phyloP scores from a whole-genome alignment of 1,284 basidiomycete species.

The Chalciporus sp. region DNA sequence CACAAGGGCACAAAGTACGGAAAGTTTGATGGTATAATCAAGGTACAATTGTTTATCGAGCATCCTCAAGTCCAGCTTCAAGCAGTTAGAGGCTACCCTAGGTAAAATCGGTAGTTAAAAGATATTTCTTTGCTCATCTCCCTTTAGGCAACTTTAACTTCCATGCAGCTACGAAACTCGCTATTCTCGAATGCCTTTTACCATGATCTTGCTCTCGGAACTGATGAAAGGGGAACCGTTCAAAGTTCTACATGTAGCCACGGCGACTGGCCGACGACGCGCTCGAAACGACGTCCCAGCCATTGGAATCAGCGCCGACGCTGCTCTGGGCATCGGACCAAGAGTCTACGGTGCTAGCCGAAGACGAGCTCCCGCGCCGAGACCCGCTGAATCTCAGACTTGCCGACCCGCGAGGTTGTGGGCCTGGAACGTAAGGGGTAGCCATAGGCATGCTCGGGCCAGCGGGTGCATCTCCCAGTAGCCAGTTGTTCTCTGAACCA shows the following conservation, averaged over 20 bases:
- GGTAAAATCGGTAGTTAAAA: too few species aligned
- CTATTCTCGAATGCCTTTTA: too few species aligned
- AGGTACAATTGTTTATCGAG: too few species aligned
- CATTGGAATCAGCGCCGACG: slow-evolving; percentile 1
- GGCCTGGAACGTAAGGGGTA: not conserved
- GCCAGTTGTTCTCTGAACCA: slow-evolving; percentile 21
- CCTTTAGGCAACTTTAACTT: too few species aligned
- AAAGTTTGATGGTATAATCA: too few species aligned
- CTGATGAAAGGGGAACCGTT: too few species aligned
- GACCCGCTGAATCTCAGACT: not conserved
- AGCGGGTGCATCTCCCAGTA: not conserved
- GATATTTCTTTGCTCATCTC: too few species aligned
- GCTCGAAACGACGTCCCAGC: slow-evolving; percentile 31
- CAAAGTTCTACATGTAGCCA: not conserved
- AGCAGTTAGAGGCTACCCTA: too few species aligned
- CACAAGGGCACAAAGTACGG: too few species aligned
- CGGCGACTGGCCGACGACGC: slow-evolving; percentile 1
- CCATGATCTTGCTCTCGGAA: too few species aligned
- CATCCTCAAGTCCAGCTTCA: too few species aligned
- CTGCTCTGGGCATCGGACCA: slow-evolving; percentile 35
- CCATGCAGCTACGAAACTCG: too few species aligned
- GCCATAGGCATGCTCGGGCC: not conserved
- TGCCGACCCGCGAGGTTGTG: not conserved
- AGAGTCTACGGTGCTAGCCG: slow-evolving; percentile 16
- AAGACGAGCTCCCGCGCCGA: slow-evolving; percentile 18